A percentile compares a stretch with the other conserved stretches of the same genome.
Evolutionary conservation across 2,329 filamentous ascomycete genomes (phyloP).

Genomic region (Alternaria sp.): DNA sequence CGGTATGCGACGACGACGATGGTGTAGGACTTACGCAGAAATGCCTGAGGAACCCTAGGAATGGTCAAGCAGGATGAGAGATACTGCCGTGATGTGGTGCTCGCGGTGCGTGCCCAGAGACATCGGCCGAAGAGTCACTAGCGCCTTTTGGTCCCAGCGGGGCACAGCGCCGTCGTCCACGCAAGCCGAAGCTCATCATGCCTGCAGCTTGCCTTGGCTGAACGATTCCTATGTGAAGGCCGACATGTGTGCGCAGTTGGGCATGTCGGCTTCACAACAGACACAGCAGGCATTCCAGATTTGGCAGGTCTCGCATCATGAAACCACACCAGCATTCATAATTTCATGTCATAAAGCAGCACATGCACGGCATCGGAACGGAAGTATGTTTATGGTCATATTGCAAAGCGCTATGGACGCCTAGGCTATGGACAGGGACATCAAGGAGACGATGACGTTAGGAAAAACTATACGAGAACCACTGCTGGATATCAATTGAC

Average conservation of each 20-base stretch:
- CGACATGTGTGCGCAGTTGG: background rate
- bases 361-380: background rate
- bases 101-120: constrained; percentile 12
- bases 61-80: constrained; percentile 28
- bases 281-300: background rate
- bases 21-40: constrained; percentile 18
- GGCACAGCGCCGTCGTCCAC: background rate
- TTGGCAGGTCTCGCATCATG: background rate
- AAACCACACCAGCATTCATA: background rate
- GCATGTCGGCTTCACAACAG: background rate
- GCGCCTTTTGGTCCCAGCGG: background rate
- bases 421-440: background rate
- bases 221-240: background rate
- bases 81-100: constrained; percentile 29
- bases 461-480: background rate
- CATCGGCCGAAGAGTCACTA: background rate
- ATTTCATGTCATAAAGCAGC: background rate
- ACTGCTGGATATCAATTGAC: constrained; percentile 12
- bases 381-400: background rate
- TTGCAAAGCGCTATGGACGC: background rate
- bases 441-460: constrained; percentile 2
- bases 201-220: background rate
- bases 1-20: background rate
- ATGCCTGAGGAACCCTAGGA: constrained; percentile 13
- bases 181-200: background rate